Base-by-base conservation (phyloP, 148 eudicot genomes). In the Rhododendron ferrugineum region DNA sequence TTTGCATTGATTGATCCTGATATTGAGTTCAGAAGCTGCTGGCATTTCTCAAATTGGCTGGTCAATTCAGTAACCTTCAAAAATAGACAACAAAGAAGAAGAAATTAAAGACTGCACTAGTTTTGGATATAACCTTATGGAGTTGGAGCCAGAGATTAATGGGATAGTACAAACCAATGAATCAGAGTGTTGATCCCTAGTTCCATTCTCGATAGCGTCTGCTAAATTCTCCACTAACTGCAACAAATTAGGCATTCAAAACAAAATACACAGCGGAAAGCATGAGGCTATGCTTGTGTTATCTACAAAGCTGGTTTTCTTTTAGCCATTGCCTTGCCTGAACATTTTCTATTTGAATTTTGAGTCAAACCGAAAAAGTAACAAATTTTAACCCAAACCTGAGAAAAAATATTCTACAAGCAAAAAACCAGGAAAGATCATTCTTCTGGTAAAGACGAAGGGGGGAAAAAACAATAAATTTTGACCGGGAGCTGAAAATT, bases 161-260 rank as follows among this genome's bases (percentile, higher is more conserved):
- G 6, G 78, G 78, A 64, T 76, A 66, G 49, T 46, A 86, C 86
- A 82, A 80, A 95, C 98, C 94, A 94, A 78, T 30, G 93, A 89
- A 90, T 96, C 97, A 36, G 98, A 92, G 40, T 94, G 93, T 86
- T 93, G 98, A 92, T 97, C 99, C 64, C 99, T 89, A 30, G 91
- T 89, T 49, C 98, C 98, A 62, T 91, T 97, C 80, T 97, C 98
- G 87, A 91, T 86, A 11, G 90, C 92, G 28, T 95, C 98, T 49
- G 95, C 94, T 73, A 97, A 90, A 86, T 97, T 97, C 93, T 97
- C 98, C 92, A 95, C 94, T 93, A 95, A 89, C 98, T 96, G 91
- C 80, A 92, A 26, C 47, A 84, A 50, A 28, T 44, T 32, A 30
- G 34, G 58, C 47, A n/a, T 11, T n/a, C 40, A 79, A 78, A 49